Evolutionary conservation across 2,329 filamentous ascomycete genomes (phyloP), one percentile per base, ranked within the genome.

Genomic region (Stachybotrys chartarum): DNA sequence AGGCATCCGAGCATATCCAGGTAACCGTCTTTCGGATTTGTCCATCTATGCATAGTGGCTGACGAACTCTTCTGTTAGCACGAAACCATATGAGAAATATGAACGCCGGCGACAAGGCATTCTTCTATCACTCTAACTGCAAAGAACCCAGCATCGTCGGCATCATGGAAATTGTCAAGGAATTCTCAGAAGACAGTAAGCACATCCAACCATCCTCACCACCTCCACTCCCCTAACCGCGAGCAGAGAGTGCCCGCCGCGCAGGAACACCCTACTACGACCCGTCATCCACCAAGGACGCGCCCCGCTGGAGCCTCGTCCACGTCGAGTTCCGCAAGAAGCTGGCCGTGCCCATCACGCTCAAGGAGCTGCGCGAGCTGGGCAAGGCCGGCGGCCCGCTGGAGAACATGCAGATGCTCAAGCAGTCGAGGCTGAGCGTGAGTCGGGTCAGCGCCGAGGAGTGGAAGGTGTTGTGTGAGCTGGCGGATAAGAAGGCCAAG

Each of bases 61-160:
- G 14, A 63, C 52, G 32, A 0, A 3, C 0, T 39, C 35, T 12
- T 7, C 12, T 7, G 35, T 12, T 16, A 71, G 93, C 93, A 7
- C 84, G 90, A 30, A 97, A 97, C 66, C 91, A 97, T 68, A 86
- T 99, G 74, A 84, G 90, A 32, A 83, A 85, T 8, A 99, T 99
- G 94, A 91, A 90, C 64, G 85, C 86, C 55, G 92, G 92, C 52
- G 94, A 99, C 67, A 78, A 92, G 35, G 92, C 91, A 30, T 97
- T 99, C 75, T 97, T 99, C 75, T 97, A 97, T 68, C 93, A 97
- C 72, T 96, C 90, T 50, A 96, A 94, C 65, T 94, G 90, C 73
- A 96, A 95, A 68, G 82, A 87, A 30, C 91, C 92, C 0, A 93
- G 90, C 3, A 91, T 97, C 51, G 91, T 87, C 1, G 92, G 92